Conservation (phyloP, 2,329 filamentous ascomycete genomes). For the Coniella lustricola region DNA sequence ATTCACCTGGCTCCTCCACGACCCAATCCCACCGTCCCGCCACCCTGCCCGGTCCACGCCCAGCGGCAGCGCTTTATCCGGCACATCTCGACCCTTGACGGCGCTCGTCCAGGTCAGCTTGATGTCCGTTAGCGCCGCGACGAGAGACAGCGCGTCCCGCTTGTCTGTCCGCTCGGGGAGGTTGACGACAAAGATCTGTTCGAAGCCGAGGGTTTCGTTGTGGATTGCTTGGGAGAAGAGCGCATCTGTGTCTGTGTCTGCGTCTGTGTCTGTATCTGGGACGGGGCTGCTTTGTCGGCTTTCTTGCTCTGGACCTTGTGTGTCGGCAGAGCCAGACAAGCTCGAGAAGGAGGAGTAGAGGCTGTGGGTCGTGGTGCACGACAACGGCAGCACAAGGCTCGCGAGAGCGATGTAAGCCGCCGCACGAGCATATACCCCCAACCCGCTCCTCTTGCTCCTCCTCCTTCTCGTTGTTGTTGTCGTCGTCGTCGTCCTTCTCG, state of each 20-base stretch:
- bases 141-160: constrained; percentile 39
- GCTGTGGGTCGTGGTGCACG: neutral
- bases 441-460: too few species aligned
- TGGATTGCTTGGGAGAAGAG: neutral
- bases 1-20: constrained; percentile 29
- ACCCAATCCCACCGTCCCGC: constrained; percentile 31
- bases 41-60: constrained; percentile 27
- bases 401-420: constrained; percentile 7
- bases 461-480: neutral
- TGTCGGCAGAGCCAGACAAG: neutral
- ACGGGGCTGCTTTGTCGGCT: neutral
- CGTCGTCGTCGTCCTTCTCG: neutral
- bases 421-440: neutral
- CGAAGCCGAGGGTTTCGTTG: constrained; percentile 25
- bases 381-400: neutral
- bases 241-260: neutral
- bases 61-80: constrained; percentile 35
- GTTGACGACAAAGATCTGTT: constrained; percentile 39
- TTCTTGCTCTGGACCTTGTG: neutral
- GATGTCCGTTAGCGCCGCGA: constrained; percentile 34
- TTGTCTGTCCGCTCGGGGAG: constrained; percentile 41
- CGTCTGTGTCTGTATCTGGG: neutral
- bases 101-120: constrained; percentile 37
- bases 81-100: constrained; percentile 31
- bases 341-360: too few species aligned